Evolutionary conservation across 1,139 yeast species (phyloP).

Genomic region (Taphrina flavorubra): DNA sequence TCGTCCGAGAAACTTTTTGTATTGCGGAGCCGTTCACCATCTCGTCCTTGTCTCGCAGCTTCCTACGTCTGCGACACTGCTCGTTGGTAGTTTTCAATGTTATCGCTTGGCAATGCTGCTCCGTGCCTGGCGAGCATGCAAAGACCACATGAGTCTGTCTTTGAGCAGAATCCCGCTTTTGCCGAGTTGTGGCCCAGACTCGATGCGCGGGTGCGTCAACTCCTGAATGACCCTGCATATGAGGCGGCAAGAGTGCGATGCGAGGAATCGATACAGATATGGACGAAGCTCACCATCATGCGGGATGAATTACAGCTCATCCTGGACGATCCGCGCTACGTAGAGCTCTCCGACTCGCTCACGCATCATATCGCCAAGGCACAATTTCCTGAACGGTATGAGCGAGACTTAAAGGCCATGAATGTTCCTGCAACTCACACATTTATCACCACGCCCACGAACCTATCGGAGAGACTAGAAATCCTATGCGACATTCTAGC

Average conservation of each 20-base stretch:
- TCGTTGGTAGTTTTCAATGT: no score
- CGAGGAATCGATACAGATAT: background rate
- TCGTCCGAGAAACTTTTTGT: conserved; percentile 11
- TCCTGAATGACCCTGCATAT: conserved; percentile 3
- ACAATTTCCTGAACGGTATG: background rate
- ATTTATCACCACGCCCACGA: conserved; percentile 1
- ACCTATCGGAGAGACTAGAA: conserved; percentile 5
- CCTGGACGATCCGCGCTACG: conserved; percentile 8
- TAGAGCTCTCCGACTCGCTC: conserved; percentile 10
- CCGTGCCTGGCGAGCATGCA: conserved; percentile 1
- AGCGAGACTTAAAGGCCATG: conserved; percentile 6
- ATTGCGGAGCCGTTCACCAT: conserved; percentile 7
- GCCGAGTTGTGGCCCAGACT: conserved; percentile 26
- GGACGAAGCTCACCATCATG: conserved; percentile 26
- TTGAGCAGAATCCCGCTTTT: conserved; percentile 20
- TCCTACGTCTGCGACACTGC: no score
- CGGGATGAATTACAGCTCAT: conserved; percentile 22
- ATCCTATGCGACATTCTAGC: conserved; percentile 28
- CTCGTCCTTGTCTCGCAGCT: background rate
- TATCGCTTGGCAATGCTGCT: background rate
- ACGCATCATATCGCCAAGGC: conserved; percentile 8
- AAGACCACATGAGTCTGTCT: conserved; percentile 17
- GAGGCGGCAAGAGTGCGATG: background rate
- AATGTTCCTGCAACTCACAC: conserved; percentile 18
- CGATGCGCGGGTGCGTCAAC: background rate